Conservation (phyloP, 2,329 filamentous ascomycete species). For the Pyrenophora teres region DNA sequence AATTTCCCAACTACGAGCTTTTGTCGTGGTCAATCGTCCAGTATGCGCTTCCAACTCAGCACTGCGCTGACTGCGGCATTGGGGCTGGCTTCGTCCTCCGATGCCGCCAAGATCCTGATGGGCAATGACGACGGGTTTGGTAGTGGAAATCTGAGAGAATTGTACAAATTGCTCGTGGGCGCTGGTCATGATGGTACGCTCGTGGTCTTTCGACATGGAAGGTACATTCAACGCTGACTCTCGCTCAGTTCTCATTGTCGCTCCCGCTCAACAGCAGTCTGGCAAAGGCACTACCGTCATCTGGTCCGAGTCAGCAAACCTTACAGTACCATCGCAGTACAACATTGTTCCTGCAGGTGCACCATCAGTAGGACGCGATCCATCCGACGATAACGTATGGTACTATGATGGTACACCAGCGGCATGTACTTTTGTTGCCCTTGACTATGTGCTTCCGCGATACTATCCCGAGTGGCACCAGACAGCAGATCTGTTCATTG, state of each 20-base stretch:
- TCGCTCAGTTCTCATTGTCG: conserved; percentile 49
- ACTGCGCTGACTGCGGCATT: conserved; percentile 24
- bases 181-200: conserved; percentile 34
- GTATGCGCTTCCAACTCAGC: conserved; percentile 23
- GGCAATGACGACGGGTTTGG: conserved; percentile 50
- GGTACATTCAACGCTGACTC: background rate
- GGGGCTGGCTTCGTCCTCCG: conserved; percentile 17
- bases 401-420: conserved; percentile 66
- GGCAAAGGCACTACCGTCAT: conserved; percentile 52
- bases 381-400: conserved; percentile 60
- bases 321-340: conserved; percentile 52
- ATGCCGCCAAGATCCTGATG: conserved; percentile 44
- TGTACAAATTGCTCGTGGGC: conserved; percentile 35
- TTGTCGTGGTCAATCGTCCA: background rate
- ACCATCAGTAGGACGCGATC: conserved; percentile 58
- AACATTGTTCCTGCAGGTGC: conserved; percentile 54
- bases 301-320: conserved; percentile 52
- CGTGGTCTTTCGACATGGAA: background rate
- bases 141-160: conserved; percentile 44
- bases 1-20: too few species aligned
- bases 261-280: conserved; percentile 51
- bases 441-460: conserved; percentile 60
- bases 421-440: conserved; percentile 60
- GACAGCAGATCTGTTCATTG: conserved; percentile 59
- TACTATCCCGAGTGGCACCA: conserved; percentile 50